Evolutionary conservation across 305 asterid species (phyloP), one percentile per base, ranked within the genome.

Genomic region (Fraxinus baroniana): DNA sequence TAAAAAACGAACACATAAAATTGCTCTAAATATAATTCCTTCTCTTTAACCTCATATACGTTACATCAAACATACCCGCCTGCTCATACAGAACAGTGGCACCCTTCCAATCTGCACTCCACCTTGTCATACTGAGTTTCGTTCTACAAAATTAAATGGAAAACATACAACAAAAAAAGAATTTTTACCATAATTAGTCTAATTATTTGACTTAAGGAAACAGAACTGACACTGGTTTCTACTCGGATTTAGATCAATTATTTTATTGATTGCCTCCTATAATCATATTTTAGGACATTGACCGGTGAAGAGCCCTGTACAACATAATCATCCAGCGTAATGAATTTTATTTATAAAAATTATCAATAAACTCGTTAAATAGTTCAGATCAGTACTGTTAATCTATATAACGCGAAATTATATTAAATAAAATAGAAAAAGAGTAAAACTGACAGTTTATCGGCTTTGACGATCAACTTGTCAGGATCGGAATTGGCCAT

Each of bases 91-190:
- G 81, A 88, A 52, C 93, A 17, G 98, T 92, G 78, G 99, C 99
- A 85, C 86, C 87, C 84, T 85, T 92, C 99, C 99, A 96, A 92
- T 96, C 98, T 84, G 92, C 93, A 86, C 84, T 91, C 98, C 99
- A 96, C 87, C 99, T 86, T 39, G 99, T 96, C 83, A 96, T 84
- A 81, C 93, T 96, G 80, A 96, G 95, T 85, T 89, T 93, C 44
- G 99, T 96, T 86, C 99, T 96, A 86, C 80, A 79, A 9, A 88
- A 76, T 77, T 41, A 71, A 72, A 13, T 57, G 78, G 55, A 15
- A 44, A 70, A 73, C 26, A 33, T n/a, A 55, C 20, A 28, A 41
- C 17, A 80, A 72, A 78, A 68, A 10, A 28, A 24, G 7, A 68
- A 28, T 12, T 26, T 68, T 68, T 68, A 10, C 32, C 39, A 30